Evolutionary conservation across 2,329 filamentous ascomycete genomes (phyloP), one percentile per base, ranked within the genome.

Genomic region (Hymenoscyphus infarciens): DNA sequence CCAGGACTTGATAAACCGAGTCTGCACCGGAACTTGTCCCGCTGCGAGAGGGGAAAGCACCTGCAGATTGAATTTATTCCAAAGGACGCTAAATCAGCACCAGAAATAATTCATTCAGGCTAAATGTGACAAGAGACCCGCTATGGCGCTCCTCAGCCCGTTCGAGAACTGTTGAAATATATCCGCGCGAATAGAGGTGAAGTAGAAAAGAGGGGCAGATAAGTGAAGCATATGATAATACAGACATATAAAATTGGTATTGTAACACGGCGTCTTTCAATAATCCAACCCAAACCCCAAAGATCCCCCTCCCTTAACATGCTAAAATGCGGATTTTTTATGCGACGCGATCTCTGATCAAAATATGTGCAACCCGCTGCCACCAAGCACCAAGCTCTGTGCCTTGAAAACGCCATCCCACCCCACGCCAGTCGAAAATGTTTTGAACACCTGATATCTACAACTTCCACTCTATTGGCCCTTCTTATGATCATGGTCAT

Each of bases 401-500:
- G 25, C 38, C 19, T 22, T 38, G 33, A 49, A 25, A 59, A 59
- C 57, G 53, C 53, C 35, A 19, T 39, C 59, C 56, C 33, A 27
- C 59, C 42, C 31, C 52, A 56, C 52, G 53, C 59, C 56, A 1
- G 33, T 22, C 39, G 15, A 57, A 53, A 31, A 53, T 13, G 5
- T 38, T 45, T 56, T 29, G 38, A 45, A 56, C 55, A 38, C 15
- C 57, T 62, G 31, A 56, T 64, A 63, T 69, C 33, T 61, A 66
- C 59, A 67, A 42, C 57, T 56, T 11, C 52, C 27, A 33, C 42
- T 69, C 66, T 71, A 73, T 69, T 67, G 67, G 10, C 27, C 65
- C 61, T 73, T 73, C 64, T 73, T 73, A 22, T 29, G 56, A 35
- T 63, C 64, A 63, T 72, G 65, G 54, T 82, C 78, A 61, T 75